phyloP scores from a whole-genome alignment of 192 early-diverging fungal species.

The Thamnidium elegans region DNA sequence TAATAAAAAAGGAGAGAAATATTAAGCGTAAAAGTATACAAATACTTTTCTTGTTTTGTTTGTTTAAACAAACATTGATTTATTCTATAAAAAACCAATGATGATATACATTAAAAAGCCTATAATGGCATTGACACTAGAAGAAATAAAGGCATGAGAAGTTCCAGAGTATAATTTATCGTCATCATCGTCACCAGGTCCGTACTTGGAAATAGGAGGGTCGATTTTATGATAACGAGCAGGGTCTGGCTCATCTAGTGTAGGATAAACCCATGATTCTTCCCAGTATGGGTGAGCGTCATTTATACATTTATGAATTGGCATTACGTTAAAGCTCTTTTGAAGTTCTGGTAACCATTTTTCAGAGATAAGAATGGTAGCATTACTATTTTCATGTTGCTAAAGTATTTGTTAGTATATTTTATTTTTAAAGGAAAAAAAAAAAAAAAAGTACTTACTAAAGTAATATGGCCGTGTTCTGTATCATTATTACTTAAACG shows the following conservation, averaged over 20 bases:
- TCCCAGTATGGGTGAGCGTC: slow-evolving; percentile 44
- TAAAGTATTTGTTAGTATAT: background rate
- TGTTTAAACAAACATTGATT: no score
- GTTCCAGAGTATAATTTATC: no score
- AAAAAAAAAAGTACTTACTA: slow-evolving; percentile 7
- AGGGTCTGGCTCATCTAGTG: background rate
- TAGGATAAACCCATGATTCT: slow-evolving; percentile 30
- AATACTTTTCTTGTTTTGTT: no score
- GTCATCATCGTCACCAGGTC: no score
- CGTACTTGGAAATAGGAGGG: no score
- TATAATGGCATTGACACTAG: no score
- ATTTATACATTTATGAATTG: slow-evolving; percentile 34
- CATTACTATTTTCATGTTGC: slow-evolving; percentile 42
- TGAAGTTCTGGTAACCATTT: slow-evolving; percentile 43
- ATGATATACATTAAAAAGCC: no score
- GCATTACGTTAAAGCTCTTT: slow-evolving; percentile 31
- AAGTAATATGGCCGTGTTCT: slow-evolving; percentile 30
- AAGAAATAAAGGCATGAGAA: no score
- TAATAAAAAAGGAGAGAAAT: no score
- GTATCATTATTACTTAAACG: slow-evolving; percentile 18
- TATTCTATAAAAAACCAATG: no score
- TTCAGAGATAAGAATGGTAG: slow-evolving; percentile 40
- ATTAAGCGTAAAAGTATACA: no score
- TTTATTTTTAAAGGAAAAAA: background rate
- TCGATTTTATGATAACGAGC: background rate